Conservation (phyloP, 768 basidiomycete species). For the Cystofilobasidium macerans region DNA sequence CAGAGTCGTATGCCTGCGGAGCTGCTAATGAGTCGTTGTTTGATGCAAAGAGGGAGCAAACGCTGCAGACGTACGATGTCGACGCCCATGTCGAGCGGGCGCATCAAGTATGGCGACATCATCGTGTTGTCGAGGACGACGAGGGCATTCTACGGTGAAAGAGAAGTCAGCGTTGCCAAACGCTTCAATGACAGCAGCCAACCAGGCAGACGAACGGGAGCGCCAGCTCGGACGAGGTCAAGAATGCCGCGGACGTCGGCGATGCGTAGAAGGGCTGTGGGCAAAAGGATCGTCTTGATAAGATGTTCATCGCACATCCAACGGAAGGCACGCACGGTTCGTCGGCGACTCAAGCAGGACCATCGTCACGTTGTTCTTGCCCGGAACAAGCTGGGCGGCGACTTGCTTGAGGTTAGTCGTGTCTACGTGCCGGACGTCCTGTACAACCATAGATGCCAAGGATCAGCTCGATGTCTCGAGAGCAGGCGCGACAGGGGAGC, state of each 20-base stretch:
- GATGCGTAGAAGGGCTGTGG: neutral
- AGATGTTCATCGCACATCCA: conserved; percentile 82
- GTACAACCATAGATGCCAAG: neutral
- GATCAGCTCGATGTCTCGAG: neutral
- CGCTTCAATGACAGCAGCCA: neutral
- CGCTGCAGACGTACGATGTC: conserved; percentile 55
- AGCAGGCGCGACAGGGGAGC: neutral
- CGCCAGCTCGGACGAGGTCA: conserved; percentile 67
- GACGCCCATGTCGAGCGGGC: conserved; percentile 88
- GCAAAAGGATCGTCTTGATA: conserved; percentile 57
- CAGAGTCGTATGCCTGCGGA: conserved; percentile 64
- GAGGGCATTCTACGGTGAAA: conserved; percentile 29
- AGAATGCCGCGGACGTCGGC: conserved; percentile 70
- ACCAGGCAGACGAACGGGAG: conserved; percentile 42
- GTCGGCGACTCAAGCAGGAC: conserved; percentile 95
- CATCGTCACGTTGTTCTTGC: conserved; percentile 60
- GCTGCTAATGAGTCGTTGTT: neutral
- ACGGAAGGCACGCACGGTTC: conserved; percentile 86
- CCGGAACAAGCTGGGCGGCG: conserved; percentile 52
- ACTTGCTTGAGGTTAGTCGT: conserved; percentile 65
- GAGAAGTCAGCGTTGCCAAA: neutral
- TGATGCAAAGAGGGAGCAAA: too few relatives aligned
- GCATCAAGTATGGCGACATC: conserved; percentile 97
- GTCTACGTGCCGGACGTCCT: conserved; percentile 78
- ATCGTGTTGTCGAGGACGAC: conserved; percentile 75